Percentiles rank a stretch among this genome's conserved stretches.
Conservation (phyloP, 2,329 filamentous ascomycete species). For the Botrytis hyacinthi region DNA sequence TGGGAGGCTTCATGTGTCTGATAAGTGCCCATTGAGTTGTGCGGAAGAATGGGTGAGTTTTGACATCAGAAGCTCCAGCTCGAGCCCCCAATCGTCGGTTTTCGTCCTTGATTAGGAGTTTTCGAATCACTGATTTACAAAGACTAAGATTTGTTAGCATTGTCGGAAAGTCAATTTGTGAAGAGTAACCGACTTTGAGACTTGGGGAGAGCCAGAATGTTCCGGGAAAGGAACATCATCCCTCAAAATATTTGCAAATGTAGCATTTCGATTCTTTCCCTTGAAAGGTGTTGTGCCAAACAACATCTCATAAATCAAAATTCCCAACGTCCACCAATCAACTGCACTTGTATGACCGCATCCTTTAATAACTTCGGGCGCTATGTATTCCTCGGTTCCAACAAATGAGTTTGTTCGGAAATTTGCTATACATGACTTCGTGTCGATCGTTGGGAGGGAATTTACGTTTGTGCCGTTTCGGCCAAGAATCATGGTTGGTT, state of each 20-base stretch:
- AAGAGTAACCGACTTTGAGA: slow-evolving; percentile 74
- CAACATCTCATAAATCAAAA: slow-evolving; percentile 97
- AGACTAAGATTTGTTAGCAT: slow-evolving; percentile 57
- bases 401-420: slow-evolving; percentile 99
- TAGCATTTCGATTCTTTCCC: slow-evolving; percentile 97
- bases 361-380: slow-evolving; percentile 97
- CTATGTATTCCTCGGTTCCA: slow-evolving; percentile 98
- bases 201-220: slow-evolving; percentile 75
- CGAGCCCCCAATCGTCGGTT: slow-evolving; percentile 88
- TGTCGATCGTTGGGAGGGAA: slow-evolving; percentile 94
- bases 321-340: slow-evolving; percentile 98
- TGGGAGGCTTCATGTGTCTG: slow-evolving; percentile 95
- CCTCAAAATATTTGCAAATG: slow-evolving; percentile 93
- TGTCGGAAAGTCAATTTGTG: background rate
- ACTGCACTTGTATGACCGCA: slow-evolving; percentile 98
- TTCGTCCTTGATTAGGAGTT: slow-evolving; percentile 97
- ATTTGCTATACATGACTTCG: slow-evolving; percentile 95
- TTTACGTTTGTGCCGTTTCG: slow-evolving; percentile 78
- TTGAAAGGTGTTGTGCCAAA: slow-evolving; percentile 99
- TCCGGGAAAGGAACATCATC: slow-evolving; percentile 97
- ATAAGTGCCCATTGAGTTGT: slow-evolving; percentile 96
- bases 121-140: slow-evolving; percentile 94
- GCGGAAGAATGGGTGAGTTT: slow-evolving; percentile 92
- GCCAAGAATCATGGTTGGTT: slow-evolving; percentile 95
- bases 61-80: slow-evolving; percentile 94